Evolutionary conservation across 2,329 filamentous ascomycete species (phyloP), one percentile per base, ranked within the genome.

Genomic region (Aphanoascus verrucosus): DNA sequence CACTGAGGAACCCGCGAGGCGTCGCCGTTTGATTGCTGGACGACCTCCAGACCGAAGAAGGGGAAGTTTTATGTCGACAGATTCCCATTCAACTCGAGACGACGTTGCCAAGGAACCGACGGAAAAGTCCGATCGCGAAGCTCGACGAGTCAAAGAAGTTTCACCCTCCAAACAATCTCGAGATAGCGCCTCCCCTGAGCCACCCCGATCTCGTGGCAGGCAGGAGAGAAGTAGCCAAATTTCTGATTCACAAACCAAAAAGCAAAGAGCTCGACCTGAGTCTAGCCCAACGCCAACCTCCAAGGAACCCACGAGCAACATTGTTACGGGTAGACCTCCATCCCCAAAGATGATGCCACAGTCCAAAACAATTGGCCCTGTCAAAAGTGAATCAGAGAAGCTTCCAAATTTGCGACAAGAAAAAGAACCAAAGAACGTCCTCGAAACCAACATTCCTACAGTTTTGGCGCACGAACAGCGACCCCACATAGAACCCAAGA

Each of bases 1-100:
- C 20, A 60, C 59, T 3, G 69, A 72, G 37, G 70, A 72, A 31
- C 61, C 61, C 4, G 61, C 65, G 41, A 69, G 69, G 57, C 63
- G 67, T 49, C 62, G 71, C 49, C 67, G 70, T 20, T 59, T 72
- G 40, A 70, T 72, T 49, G 64, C 71, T 17, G 71, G 71, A 49
- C 63, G 69, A 17, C 69, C 69, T 28, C 69, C 69, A 1, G 67
- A 71, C 53, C 53, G 51, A 40, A 62, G 61, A 53, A 56, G 64
- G 41, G 64, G 65, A 8, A 72, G 70, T 52, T 52, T 71, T 6
- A 64, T 69, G 42, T 70, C 68, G 3, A 69, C 68, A 5, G 70
- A 72, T 58, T 69, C 69, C 11, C 50, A 69, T 40, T 70, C 69
- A 37, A 63, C 68, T 17, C 66, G 68, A 1, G 69, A 72, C 44